Evolutionary conservation across 2,329 filamentous ascomycete species (phyloP).

Genomic region (Phyllosticta capitalensis): DNA sequence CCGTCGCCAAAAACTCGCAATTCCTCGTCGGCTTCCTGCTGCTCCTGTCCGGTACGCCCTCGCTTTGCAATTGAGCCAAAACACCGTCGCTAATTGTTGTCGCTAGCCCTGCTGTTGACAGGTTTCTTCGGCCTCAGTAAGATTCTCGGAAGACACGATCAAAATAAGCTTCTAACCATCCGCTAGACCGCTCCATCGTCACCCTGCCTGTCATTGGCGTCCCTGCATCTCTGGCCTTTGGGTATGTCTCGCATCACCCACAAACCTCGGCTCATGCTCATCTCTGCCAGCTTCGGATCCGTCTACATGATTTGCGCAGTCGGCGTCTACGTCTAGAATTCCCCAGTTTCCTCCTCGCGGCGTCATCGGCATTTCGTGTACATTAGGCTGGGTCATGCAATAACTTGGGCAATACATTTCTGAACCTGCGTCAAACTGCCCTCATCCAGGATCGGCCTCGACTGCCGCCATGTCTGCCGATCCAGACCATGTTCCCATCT

Average conservation of each 20-base stretch:
- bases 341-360: conserved; percentile 16
- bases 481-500: conserved; percentile 42
- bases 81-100: conserved; percentile 16
- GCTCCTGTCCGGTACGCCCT: conserved; percentile 51
- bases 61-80: conserved; percentile 3
- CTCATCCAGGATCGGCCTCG: neutral
- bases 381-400: conserved; percentile 25
- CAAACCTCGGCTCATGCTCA: neutral
- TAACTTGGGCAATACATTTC: conserved; percentile 18
- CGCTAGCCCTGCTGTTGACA: conserved; percentile 54
- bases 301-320: conserved; percentile 99
- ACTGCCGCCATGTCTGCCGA: neutral
- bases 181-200: conserved; percentile 66
- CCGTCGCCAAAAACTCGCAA: conserved; percentile 72
- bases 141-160: neutral
- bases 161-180: conserved; percentile 1
- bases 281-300: conserved; percentile 66
- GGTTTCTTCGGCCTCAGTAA: conserved; percentile 81
- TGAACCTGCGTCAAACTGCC: neutral
- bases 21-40: conserved; percentile 73
- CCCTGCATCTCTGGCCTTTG: conserved; percentile 80
- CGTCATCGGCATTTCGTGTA: conserved; percentile 26
- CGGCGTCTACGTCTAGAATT: conserved; percentile 82
- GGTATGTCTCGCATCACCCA: conserved; percentile 43
- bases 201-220: conserved; percentile 71